A percentile compares a stretch with the other conserved stretches of the same genome.
Evolutionary conservation across 768 basidiomycete genomes (phyloP).

Genomic region (Boletus fagicola): DNA sequence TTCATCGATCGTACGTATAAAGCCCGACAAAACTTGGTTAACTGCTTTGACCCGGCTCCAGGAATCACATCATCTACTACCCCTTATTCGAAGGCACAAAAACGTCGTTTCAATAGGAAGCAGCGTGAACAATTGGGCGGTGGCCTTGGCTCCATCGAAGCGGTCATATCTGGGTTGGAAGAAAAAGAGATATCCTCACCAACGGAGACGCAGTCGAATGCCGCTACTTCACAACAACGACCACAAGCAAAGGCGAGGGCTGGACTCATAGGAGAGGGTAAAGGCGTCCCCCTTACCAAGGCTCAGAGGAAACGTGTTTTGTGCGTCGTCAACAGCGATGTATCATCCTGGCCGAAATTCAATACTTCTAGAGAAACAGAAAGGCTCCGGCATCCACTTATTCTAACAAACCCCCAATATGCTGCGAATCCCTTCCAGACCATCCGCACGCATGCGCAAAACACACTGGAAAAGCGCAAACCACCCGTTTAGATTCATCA

Average conservation of each 20-base stretch:
- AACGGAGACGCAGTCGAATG: conserved; percentile 16
- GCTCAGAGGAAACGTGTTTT: conserved; percentile 65
- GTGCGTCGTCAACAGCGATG: conserved; percentile 42
- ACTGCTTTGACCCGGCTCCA: conserved; percentile 20
- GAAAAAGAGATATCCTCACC: conserved; percentile 28
- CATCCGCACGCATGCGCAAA: conserved; percentile 76
- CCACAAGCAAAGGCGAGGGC: conserved; percentile 30
- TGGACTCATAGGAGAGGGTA: conserved; percentile 69
- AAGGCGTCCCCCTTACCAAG: conserved; percentile 53
- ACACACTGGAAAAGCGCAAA: conserved; percentile 63
- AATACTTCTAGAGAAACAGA: conserved; percentile 54
- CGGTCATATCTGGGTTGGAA: conserved; percentile 55
- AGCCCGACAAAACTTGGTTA: neutral
- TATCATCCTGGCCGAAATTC: neutral
- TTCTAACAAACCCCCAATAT: conserved; percentile 65
- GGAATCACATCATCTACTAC: conserved; percentile 48
- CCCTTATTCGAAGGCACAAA: conserved; percentile 72
- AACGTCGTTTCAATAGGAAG: conserved; percentile 67
- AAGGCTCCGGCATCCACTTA: conserved; percentile 64
- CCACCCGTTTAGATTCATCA: neutral
- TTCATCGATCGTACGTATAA: conserved; percentile 59
- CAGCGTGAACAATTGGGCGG: conserved; percentile 58
- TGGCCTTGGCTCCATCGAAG: conserved; percentile 49
- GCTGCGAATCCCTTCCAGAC: conserved; percentile 71
- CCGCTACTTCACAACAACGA: conserved; percentile 15